A percentile compares a stretch with the other conserved stretches of the same genome.
Evolutionary conservation across 2,329 filamentous ascomycete genomes (phyloP).

Genomic region (Pseudocercospora vitis): DNA sequence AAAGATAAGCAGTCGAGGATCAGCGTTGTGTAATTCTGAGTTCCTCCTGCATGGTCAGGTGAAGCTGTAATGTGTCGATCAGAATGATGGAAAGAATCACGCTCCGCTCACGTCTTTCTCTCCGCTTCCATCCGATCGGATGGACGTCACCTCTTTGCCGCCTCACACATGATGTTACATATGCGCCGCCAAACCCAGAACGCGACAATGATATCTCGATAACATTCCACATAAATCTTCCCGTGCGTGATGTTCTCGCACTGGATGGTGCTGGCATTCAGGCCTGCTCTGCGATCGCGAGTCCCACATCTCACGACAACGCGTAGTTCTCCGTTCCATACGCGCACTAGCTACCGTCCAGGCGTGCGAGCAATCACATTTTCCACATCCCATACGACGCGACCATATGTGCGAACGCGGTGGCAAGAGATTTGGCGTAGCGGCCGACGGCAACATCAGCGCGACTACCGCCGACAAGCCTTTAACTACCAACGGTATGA

Average conservation of each 20-base stretch:
- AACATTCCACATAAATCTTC: background rate
- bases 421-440: slow-evolving; percentile 14
- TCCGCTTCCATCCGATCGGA: background rate
- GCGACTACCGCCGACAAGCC: slow-evolving; percentile 27
- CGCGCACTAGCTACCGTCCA: background rate
- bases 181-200: background rate
- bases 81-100: background rate
- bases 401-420: slow-evolving; percentile 7
- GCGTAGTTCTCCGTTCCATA: background rate
- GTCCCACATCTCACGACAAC: background rate
- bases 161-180: background rate
- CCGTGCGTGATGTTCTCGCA: background rate
- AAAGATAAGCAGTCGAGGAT: background rate
- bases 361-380: background rate
- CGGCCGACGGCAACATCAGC: slow-evolving; percentile 22
- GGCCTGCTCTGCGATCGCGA: background rate
- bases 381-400: background rate
- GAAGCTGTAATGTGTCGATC: background rate
- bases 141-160: background rate
- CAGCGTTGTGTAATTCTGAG: background rate
- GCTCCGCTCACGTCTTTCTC: background rate
- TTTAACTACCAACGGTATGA: slow-evolving; percentile 39
- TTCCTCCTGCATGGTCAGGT: background rate
- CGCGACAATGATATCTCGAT: background rate
- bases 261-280: slow-evolving; percentile 3